Base-by-base conservation (phyloP, 2,329 filamentous ascomycete species). In the Diaporthe ilicicola region DNA sequence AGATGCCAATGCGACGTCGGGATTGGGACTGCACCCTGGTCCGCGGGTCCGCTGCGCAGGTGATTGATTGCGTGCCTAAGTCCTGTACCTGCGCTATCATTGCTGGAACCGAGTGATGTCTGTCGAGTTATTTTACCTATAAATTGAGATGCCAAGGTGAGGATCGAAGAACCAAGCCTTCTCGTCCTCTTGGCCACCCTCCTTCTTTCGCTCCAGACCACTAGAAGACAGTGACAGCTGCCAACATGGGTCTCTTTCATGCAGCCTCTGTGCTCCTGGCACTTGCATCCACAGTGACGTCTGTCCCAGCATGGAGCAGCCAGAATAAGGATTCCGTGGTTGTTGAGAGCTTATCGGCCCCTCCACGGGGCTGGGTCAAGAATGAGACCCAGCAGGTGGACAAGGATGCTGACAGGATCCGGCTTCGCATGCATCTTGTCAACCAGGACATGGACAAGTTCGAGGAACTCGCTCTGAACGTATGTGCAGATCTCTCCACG, bases 391-490 rank as follows among this genome's bases (percentile, higher is more conserved):
- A 46, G n/a, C 44, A 53, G 48, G 55, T 72, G 27, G 68, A 71
- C 64, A 72, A 72, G 64, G 68, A 72, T 12, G 42, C 24, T 4
- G 42, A 55, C 3, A 24, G 24, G 32, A 72, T 72, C 44, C 71
- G 65, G 10, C 71, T 72, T 5, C 71, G 71, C 29, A 24, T 72
- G 44, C 71, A 72, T 29, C 71, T 72, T 22, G 64, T 59, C 51
- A 55, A 68, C 51, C 71, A 72, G 56, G 69, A 72, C 56, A 71
- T 72, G 71, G 71, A 61, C 42, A 71, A 72, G 37, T 72, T 72
- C 64, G 27, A 72, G 32, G 56, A 72, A 48, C 48, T 70, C 15
- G 71, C 69, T 0, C 22, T 71, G 22, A 54, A 67, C 19, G 53
- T 68, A 51, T 15, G 53, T 50, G 7, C 59, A 55, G 4, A 39